Evolutionary conservation across 2,329 filamentous ascomycete genomes (phyloP).

Genomic region (Aspergillus sp.): DNA sequence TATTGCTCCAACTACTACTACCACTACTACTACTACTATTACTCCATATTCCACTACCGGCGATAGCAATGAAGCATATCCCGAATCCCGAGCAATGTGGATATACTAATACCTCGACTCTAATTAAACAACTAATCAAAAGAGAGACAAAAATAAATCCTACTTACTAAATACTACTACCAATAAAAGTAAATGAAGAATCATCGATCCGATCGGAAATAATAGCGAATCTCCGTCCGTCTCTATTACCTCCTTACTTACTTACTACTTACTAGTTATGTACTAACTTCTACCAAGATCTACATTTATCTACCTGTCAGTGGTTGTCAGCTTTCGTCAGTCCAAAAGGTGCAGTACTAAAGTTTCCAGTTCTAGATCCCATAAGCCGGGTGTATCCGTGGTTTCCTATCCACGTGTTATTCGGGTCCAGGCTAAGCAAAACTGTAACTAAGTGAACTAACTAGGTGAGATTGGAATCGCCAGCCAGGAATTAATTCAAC

Average conservation of each 20-base stretch:
- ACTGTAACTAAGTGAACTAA: not conserved
- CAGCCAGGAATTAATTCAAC: too few relatives aligned
- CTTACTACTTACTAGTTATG: not conserved
- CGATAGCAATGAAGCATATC: not conserved
- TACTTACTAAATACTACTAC: not conserved
- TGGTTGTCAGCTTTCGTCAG: not conserved
- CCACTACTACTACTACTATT: too few relatives aligned
- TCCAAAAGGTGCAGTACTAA: not conserved
- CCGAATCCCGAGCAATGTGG: not conserved
- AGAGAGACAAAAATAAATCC: not conserved
- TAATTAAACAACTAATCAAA: not conserved
- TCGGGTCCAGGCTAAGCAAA: not conserved
- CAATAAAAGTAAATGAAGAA: not conserved
- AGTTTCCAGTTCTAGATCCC: not conserved
- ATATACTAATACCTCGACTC: not conserved
- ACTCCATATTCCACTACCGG: too few relatives aligned
- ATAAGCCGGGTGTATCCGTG: conserved; percentile 4
- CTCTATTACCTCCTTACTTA: not conserved
- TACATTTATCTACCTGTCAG: not conserved
- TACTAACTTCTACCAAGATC: too few relatives aligned
- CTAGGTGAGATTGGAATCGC: not conserved
- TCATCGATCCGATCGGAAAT: not conserved
- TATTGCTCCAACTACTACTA: too few relatives aligned
- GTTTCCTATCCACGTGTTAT: not conserved
- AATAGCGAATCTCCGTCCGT: not conserved